Conservation (phyloP, 768 basidiomycete genomes). For the Russula earlei region DNA sequence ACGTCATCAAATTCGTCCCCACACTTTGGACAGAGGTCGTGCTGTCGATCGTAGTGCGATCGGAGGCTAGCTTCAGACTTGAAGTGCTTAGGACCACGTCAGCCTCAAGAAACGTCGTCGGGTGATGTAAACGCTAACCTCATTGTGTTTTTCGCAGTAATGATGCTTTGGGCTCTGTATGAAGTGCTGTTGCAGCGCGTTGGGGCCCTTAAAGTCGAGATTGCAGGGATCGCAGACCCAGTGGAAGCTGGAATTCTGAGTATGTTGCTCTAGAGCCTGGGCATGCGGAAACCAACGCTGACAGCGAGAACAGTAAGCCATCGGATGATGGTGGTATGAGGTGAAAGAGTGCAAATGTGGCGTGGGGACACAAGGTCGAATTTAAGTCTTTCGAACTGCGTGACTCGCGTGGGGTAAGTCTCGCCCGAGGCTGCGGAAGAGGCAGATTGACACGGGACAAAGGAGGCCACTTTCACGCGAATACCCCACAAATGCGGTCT, state of each 20-base stretch:
- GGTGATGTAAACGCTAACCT: constrained; percentile 17
- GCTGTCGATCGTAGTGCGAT: not conserved
- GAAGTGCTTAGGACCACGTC: not conserved
- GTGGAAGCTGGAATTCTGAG: constrained; percentile 28
- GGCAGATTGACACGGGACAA: too few species aligned
- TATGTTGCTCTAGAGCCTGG: constrained; percentile 23
- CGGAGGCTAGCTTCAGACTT: not conserved
- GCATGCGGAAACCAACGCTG: constrained; percentile 13
- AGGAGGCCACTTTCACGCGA: too few species aligned
- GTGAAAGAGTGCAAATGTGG: not conserved
- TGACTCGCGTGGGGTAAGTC: too few species aligned
- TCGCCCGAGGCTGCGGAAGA: too few species aligned
- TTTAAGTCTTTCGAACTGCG: not conserved
- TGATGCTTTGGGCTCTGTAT: not conserved
- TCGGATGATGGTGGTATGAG: not conserved
- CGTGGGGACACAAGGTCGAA: not conserved
- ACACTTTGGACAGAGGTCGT: not conserved
- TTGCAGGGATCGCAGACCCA: constrained; percentile 38
- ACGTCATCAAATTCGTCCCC: not conserved
- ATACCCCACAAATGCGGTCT: too few species aligned
- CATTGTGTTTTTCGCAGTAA: not conserved
- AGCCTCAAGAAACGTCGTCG: not conserved
- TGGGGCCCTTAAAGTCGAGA: constrained; percentile 31
- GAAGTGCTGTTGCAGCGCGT: not conserved
- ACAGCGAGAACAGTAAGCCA: constrained; percentile 1